Percentiles rank a stretch among this genome's conserved stretches.
Conservation (phyloP, 257 asterid genomes). For the Datura wrightii region DNA sequence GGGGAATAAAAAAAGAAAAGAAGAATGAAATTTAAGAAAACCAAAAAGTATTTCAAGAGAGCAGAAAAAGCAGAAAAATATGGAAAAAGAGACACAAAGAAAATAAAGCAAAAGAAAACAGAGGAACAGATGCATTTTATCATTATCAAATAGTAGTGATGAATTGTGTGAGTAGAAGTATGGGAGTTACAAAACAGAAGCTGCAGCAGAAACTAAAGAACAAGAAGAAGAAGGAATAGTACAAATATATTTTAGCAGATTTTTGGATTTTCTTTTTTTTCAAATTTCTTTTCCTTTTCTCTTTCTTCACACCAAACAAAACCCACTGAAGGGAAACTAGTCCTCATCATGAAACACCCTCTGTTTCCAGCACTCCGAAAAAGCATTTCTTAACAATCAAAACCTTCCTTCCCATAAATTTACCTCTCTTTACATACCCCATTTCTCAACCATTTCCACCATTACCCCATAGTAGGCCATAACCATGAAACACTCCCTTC, state of each 20-base stretch:
- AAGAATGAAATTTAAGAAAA: constrained; percentile 46
- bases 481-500: constrained; percentile 51
- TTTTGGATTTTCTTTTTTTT: not conserved
- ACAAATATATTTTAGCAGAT: not conserved
- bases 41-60: constrained; percentile 36
- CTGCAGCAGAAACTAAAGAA: not conserved
- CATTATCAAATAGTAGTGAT: not conserved
- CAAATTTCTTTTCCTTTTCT: constrained; percentile 4
- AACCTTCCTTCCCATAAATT: constrained; percentile 65
- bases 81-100: not conserved
- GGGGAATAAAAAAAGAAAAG: constrained; percentile 42
- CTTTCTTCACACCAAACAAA: constrained; percentile 62
- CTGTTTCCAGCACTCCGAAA: constrained; percentile 72
- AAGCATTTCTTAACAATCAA: constrained; percentile 60
- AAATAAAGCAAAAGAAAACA: constrained; percentile 27
- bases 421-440: constrained; percentile 44
- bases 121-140: not conserved
- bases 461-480: constrained; percentile 35
- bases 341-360: constrained; percentile 71
- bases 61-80: constrained; percentile 36
- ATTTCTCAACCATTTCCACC: constrained; percentile 41
- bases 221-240: constrained; percentile 22
- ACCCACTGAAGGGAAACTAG: constrained; percentile 62
- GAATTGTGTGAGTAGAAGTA: constrained; percentile 30
- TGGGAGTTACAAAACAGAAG: constrained; percentile 30